A percentile compares a stretch with the other conserved stretches of the same genome.
Evolutionary conservation across 805 yeast genomes (phyloP).

Genomic region (Lipomyces yamanashiensis): DNA sequence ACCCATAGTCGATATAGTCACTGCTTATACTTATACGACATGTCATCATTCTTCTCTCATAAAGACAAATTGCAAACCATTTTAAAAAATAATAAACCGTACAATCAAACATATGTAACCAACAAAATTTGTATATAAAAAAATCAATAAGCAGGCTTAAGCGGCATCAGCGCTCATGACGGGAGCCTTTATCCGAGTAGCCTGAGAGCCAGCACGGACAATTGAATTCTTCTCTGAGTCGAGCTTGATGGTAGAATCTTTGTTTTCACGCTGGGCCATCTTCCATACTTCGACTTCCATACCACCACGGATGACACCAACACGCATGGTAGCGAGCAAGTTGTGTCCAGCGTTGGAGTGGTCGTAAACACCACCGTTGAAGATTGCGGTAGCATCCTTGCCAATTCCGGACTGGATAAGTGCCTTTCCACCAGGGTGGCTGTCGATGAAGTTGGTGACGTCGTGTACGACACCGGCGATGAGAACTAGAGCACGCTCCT

Average conservation of each 20-base stretch:
- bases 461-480: slow-evolving; percentile 93
- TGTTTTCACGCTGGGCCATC: slow-evolving; percentile 59
- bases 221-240: slow-evolving; percentile 61
- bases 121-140: neutral
- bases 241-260: slow-evolving; percentile 59
- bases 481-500: slow-evolving; percentile 69
- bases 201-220: slow-evolving; percentile 66
- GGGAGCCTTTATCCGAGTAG: slow-evolving; percentile 52
- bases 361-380: slow-evolving; percentile 91
- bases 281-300: slow-evolving; percentile 84
- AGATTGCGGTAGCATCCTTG: slow-evolving; percentile 91
- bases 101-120: neutral
- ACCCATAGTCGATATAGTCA: too few relatives aligned
- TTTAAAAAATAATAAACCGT: neutral
- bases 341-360: slow-evolving; percentile 95
- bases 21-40: too few relatives aligned
- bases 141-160: slow-evolving; percentile 33
- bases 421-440: slow-evolving; percentile 92
- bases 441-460: slow-evolving; percentile 84
- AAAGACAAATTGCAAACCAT: neutral
- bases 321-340: slow-evolving; percentile 88
- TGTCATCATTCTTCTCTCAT: too few relatives aligned
- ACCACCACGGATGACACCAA: slow-evolving; percentile 82
- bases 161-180: slow-evolving; percentile 67
- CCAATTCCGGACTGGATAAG: slow-evolving; percentile 82